These are phyloP conservation scores for Candida tammaniensis DNA, from an alignment of 805 yeast species.

Conservation along the genomic window DNA sequence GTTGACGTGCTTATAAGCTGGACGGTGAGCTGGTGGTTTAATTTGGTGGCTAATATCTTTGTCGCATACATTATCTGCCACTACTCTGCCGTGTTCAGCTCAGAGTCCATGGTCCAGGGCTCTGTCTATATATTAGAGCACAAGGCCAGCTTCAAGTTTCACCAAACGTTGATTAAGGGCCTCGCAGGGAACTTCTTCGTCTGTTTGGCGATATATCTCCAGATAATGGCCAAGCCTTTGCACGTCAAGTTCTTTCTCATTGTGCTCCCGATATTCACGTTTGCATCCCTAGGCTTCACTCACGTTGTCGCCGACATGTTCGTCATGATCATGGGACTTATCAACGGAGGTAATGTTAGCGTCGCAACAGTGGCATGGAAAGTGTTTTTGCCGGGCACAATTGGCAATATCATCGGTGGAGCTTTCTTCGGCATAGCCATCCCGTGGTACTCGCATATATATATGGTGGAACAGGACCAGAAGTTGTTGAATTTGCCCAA, in stretches of 20 bases:
- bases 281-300: slow-evolving; percentile 75
- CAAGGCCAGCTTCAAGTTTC: slow-evolving; percentile 47
- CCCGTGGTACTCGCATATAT: slow-evolving; percentile 72
- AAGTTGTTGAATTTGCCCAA: slow-evolving; percentile 58
- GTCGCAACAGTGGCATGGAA: slow-evolving; percentile 73
- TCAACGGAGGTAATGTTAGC: slow-evolving; percentile 58
- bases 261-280: slow-evolving; percentile 68
- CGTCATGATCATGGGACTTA: slow-evolving; percentile 59
- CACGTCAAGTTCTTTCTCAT: slow-evolving; percentile 71
- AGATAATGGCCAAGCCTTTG: slow-evolving; percentile 72
- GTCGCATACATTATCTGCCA: slow-evolving; percentile 64
- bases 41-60: slow-evolving; percentile 62
- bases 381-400: slow-evolving; percentile 61
- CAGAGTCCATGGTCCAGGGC: slow-evolving; percentile 43
- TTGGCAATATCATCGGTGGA: slow-evolving; percentile 85
- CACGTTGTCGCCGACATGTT: slow-evolving; percentile 86
- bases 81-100: slow-evolving; percentile 48
- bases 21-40: slow-evolving; percentile 65
- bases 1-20: slow-evolving; percentile 64
- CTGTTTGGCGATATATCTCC: slow-evolving; percentile 71
- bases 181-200: slow-evolving; percentile 79
- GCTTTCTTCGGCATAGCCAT: slow-evolving; percentile 56
- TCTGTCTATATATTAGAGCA: slow-evolving; percentile 46
- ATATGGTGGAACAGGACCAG: slow-evolving; percentile 71
- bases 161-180: slow-evolving; percentile 64